Percentiles rank a stretch among this genome's conserved stretches.
Conservation (phyloP, 2,329 filamentous ascomycete species). For the Rhynchosporium graminicola region DNA sequence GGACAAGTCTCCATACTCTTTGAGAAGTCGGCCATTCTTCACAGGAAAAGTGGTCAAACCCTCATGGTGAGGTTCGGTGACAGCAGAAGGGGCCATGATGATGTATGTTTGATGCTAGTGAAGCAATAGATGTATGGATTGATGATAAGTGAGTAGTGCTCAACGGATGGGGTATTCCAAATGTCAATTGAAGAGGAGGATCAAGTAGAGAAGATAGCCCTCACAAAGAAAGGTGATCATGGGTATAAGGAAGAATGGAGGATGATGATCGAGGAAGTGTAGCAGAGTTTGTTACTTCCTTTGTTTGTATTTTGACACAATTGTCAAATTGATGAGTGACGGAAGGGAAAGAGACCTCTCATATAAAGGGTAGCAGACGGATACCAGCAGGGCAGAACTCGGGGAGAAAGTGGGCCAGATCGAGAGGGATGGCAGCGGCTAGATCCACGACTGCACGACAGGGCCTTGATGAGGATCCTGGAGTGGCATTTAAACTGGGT, state of each 20-base stretch:
- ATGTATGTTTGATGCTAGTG: not conserved
- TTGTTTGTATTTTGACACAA: constrained; percentile 12
- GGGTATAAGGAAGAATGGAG: constrained; percentile 9
- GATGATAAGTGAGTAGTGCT: not conserved
- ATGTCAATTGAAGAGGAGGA: constrained; percentile 25
- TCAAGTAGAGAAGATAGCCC: constrained; percentile 27
- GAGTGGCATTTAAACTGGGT: constrained; percentile 5
- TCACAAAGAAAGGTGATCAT: constrained; percentile 27
- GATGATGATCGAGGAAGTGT: not conserved
- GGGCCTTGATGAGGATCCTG: constrained; percentile 13
- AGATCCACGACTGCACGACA: constrained; percentile 11
- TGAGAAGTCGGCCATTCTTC: constrained; percentile 14
- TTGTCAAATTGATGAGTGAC: constrained; percentile 12
- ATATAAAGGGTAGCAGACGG: constrained; percentile 23
- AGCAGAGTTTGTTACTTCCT: not conserved
- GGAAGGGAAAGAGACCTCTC: constrained; percentile 3
- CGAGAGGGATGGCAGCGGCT: constrained; percentile 9
- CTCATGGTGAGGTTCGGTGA: constrained; percentile 20
- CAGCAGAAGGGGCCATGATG: constrained; percentile 31
- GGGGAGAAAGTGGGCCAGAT: constrained; percentile 1
- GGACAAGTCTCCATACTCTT: constrained; percentile 18
- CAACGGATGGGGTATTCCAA: not conserved
- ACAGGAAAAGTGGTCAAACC: not conserved
- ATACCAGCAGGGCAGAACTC: constrained; percentile 18
- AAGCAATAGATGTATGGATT: constrained; percentile 5